A percentile compares a stretch with the other conserved stretches of the same genome.
Conservation (phyloP, 2,329 filamentous ascomycete species). For the Phyllachora maydis region DNA sequence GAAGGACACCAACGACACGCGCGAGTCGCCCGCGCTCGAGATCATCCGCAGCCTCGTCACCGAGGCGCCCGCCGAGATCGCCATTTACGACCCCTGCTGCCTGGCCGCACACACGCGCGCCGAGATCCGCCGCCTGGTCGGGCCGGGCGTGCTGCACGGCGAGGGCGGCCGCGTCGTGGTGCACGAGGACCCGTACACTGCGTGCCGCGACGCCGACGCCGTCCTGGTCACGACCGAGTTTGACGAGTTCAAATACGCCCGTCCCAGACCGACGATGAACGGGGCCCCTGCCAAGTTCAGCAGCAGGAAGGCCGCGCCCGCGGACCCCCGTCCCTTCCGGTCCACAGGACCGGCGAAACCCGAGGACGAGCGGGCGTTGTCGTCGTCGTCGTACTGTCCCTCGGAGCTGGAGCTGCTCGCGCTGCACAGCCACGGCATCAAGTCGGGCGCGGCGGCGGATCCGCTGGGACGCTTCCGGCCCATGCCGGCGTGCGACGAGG, state of each 20-base stretch:
- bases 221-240: conserved; percentile 34
- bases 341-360: no score
- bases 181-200: conserved; percentile 25
- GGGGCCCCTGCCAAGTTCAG: no score
- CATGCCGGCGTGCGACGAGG: conserved; percentile 21
- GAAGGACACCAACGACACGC: conserved; percentile 56
- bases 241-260: conserved; percentile 23
- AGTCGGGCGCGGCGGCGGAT: conserved; percentile 12
- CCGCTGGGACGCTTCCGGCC: conserved; percentile 22
- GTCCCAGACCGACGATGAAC: conserved; percentile 2
- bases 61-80: conserved; percentile 41
- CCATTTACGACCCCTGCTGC: conserved; percentile 48
- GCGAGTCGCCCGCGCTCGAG: conserved; percentile 48
- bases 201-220: conserved; percentile 25
- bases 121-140: conserved; percentile 25
- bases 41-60: conserved; percentile 44
- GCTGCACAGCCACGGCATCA: conserved; percentile 24
- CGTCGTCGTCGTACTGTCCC: no score
- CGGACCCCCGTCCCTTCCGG: conserved; percentile 27
- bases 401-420: conserved; percentile 23
- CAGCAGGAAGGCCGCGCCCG: conserved; percentile 14
- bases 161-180: conserved; percentile 23
- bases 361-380: conserved; percentile 8
- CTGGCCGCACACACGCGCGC: conserved; percentile 25
- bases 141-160: conserved; percentile 10